phyloP scores from a whole-genome alignment of 345 rosid species.

The Anacardium occidentale region DNA sequence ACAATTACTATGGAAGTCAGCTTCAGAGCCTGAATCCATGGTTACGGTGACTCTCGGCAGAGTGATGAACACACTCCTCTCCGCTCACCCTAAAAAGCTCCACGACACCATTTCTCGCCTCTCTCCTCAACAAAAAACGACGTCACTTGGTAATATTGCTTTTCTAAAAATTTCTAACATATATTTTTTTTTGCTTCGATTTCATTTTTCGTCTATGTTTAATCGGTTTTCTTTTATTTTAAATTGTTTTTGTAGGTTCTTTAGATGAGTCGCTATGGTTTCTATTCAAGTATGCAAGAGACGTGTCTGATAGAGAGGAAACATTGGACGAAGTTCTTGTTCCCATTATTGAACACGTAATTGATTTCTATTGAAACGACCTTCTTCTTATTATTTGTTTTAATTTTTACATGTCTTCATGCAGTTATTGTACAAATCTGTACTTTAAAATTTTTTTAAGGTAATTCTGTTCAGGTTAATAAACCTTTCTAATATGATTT shows the following conservation, averaged over 20 bases:
- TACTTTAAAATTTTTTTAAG: too few species aligned
- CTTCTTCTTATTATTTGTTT: neutral
- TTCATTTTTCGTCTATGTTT: neutral
- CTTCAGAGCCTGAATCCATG: slow-evolving; percentile 47
- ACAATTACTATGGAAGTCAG: slow-evolving; percentile 45
- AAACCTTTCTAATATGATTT: too few species aligned
- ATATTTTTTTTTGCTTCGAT: neutral
- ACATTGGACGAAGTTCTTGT: slow-evolving; percentile 56
- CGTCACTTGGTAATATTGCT: slow-evolving; percentile 41
- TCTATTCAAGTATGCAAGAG: slow-evolving; percentile 51
- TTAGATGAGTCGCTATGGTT: slow-evolving; percentile 72
- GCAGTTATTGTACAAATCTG: neutral
- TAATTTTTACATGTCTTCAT: neutral
- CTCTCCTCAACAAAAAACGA: slow-evolving; percentile 38
- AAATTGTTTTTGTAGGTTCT: slow-evolving; percentile 41
- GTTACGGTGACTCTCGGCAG: slow-evolving; percentile 60
- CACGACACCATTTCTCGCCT: slow-evolving; percentile 50
- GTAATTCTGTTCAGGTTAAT: too few species aligned
- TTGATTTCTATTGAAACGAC: neutral
- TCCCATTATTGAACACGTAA: slow-evolving; percentile 74
- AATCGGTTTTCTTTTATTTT: neutral
- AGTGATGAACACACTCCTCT: slow-evolving; percentile 55
- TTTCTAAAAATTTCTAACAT: neutral
- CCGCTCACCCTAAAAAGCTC: slow-evolving; percentile 68
- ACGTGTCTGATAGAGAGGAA: slow-evolving; percentile 47